Evolutionary conservation across 2,329 filamentous ascomycete genomes (phyloP), one percentile per base, ranked within the genome.

Genomic region (Alternaria hordeiaustralica): DNA sequence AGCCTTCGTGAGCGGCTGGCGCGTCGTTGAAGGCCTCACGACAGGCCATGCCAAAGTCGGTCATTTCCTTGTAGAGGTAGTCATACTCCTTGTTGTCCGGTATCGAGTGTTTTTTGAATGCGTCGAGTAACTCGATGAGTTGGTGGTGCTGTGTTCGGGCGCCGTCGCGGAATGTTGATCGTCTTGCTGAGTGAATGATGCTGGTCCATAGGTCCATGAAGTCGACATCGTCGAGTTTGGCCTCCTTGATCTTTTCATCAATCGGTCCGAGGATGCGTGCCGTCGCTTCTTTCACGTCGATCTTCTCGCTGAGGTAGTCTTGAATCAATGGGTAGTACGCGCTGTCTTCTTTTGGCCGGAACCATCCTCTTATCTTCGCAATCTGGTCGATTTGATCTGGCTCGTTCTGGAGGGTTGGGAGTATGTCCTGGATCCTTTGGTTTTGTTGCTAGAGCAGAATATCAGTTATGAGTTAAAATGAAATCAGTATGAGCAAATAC

Each of bases 1-100:
- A 64, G 54, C 72, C 65, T n/a, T 60, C 13, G 45, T 67, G 47
- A 4, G 55, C 49, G 7, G 61, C 60, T 3, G 78, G 78, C 6
- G 33, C 20, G 53, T 80, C 76, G 60, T 79, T 79, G 63, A 68
- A 72, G 2, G 68, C 67, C 56, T 78, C 76, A n/a, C 73, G 69
- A 30, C 63, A 66, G 9, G 73, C 70, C 56, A 76, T 64, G 18
- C 23, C 15, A 36, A 78, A 67, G n/a, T 74, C 65, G 13, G 63
- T 66, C n/a, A 77, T 60, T 6, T 63, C 57, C 25, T 25, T 56
- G 62, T 72, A 74, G 23, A 71, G 53, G 28, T 72, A 66, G 43
- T 69, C 62, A 61, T 73, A 71, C 36, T 70, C 59, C 33, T 71
- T 61, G 12, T 67, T 63, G n/a, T 51, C 56, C 1, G 68, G 65